These are phyloP conservation scores for Cyberlindnera meyerae DNA, from an alignment of 805 yeast species.

Conservation along the genomic window DNA sequence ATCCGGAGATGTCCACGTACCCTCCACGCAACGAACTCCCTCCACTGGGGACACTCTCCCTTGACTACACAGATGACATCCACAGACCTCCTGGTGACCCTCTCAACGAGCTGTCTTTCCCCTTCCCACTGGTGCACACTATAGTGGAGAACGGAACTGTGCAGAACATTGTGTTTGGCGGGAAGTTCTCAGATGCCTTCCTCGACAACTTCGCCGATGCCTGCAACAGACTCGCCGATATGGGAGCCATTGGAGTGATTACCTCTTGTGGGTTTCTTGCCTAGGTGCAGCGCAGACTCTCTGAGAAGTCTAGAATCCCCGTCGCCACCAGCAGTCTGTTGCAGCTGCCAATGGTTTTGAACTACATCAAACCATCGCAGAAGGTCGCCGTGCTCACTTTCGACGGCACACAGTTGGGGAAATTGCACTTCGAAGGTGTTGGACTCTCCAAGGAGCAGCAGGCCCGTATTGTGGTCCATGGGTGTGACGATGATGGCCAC, in stretches of 20 bases:
- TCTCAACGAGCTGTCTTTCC: slow-evolving; percentile 22
- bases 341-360: slow-evolving; percentile 27
- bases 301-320: slow-evolving; percentile 25
- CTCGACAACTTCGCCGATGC: slow-evolving; percentile 27
- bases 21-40: slow-evolving; percentile 19
- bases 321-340: slow-evolving; percentile 30
- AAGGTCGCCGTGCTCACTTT: slow-evolving; percentile 30
- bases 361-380: slow-evolving; percentile 18
- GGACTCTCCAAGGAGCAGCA: slow-evolving; percentile 25
- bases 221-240: slow-evolving; percentile 22
- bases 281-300: slow-evolving; percentile 26
- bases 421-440: slow-evolving; percentile 27
- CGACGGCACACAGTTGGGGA: slow-evolving; percentile 24
- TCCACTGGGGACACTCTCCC: slow-evolving; percentile 26
- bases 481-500: slow-evolving; percentile 23
- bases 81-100: slow-evolving; percentile 33
- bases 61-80: slow-evolving; percentile 30
- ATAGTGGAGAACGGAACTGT: slow-evolving; percentile 24
- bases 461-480: slow-evolving; percentile 19
- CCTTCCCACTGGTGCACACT: slow-evolving; percentile 26
- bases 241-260: slow-evolving; percentile 31
- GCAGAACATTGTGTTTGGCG: slow-evolving; percentile 24
- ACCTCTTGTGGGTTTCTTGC: slow-evolving; percentile 35
- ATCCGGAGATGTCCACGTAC: slow-evolving; percentile 22
- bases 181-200: slow-evolving; percentile 24